Evolutionary conservation across 176 grass and related monocot species (phyloP).

Genomic region (Aegilops longissima): DNA sequence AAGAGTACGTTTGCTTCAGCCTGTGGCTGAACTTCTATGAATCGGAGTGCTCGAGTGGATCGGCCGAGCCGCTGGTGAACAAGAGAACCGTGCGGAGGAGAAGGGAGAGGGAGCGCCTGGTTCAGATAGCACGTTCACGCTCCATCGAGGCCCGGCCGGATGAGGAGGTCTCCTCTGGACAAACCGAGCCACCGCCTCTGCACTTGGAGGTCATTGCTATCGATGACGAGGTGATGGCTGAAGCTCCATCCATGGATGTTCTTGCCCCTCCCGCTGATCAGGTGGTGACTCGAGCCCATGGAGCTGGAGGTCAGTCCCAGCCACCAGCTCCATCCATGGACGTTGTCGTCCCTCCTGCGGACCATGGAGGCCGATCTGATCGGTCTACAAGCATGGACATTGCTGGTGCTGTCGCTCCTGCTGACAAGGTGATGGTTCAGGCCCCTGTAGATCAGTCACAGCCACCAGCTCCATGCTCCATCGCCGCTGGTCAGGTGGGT

Average conservation of each 20-base stretch:
- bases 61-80: constrained; percentile 53
- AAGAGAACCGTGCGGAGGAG: constrained; percentile 63
- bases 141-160: neutral
- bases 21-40: constrained; percentile 58
- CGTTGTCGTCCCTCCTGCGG: neutral
- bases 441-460: neutral
- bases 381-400: neutral
- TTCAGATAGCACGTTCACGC: constrained; percentile 17
- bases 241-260: constrained; percentile 3
- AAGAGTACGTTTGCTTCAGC: constrained; percentile 41
- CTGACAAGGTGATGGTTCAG: neutral
- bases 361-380: neutral
- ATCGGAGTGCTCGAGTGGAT: constrained; percentile 59
- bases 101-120: constrained; percentile 11
- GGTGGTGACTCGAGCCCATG: neutral
- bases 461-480: neutral
- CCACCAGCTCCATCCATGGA: constrained; percentile 12
- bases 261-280: neutral
- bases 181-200: too few relatives aligned
- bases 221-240: neutral
- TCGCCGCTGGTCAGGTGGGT: neutral
- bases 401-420: neutral
- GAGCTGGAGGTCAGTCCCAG: neutral
- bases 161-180: neutral
- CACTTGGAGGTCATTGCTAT: too few relatives aligned